A percentile compares a stretch with the other conserved stretches of the same genome.
These are phyloP conservation scores for Colletotrichum orchidophilum DNA, from an alignment of 2,329 filamentous ascomycete genomes.

Conservation along the genomic window DNA sequence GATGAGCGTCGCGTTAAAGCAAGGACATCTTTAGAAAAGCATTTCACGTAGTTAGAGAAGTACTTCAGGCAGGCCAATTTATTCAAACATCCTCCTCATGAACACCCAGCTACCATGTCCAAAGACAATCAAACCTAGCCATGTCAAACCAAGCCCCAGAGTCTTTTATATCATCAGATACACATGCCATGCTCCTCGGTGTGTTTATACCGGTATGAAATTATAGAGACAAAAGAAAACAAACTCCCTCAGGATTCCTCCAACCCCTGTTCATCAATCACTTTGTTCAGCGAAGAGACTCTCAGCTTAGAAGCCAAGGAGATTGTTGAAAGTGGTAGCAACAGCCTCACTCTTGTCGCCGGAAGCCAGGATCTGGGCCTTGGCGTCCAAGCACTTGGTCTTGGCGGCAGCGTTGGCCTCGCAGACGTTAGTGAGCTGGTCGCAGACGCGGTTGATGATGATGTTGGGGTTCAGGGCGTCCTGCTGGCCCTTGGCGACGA, in stretches of 20 bases:
- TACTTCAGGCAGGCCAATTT: slow-evolving; percentile 17
- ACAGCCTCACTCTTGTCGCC: slow-evolving; percentile 59
- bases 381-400: slow-evolving; percentile 55
- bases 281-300: too few species aligned
- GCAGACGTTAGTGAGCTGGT: slow-evolving; percentile 69
- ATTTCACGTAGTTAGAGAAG: neutral
- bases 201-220: neutral
- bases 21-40: neutral
- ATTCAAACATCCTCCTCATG: slow-evolving; percentile 28
- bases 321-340: slow-evolving; percentile 57
- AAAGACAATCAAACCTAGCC: slow-evolving; percentile 17
- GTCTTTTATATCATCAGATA: neutral
- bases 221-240: slow-evolving; percentile 11
- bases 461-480: slow-evolving; percentile 71
- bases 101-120: slow-evolving; percentile 21
- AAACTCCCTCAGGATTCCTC: neutral
- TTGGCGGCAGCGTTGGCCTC: slow-evolving; percentile 65
- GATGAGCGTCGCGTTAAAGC: neutral
- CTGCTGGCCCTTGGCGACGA: slow-evolving; percentile 63
- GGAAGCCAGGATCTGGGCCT: slow-evolving; percentile 59
- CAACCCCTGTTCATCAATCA: neutral
- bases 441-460: slow-evolving; percentile 70
- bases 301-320: slow-evolving; percentile 47
- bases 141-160: neutral
- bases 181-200: slow-evolving; percentile 7